These are phyloP conservation scores for Thraustochytrium striatum DNA, from an alignment of 352 stramenopile species.

Conservation along the genomic window DNA sequence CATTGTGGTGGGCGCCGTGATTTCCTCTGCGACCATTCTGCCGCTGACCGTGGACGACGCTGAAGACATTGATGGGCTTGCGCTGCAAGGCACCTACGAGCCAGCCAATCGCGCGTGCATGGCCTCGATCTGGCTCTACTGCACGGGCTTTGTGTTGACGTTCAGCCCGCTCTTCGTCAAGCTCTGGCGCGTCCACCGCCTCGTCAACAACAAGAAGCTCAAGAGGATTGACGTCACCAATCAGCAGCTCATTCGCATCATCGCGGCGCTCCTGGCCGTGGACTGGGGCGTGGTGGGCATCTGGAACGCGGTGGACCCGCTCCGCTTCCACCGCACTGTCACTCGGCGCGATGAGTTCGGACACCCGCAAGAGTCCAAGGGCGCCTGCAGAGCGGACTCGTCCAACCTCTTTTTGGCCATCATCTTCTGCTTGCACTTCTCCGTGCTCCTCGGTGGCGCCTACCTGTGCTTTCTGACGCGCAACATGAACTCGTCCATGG, in stretches of 20 bases:
- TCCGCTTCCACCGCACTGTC: background rate
- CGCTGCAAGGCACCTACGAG: background rate
- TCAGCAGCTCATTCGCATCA: slow-evolving; percentile 8
- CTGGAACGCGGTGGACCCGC: background rate
- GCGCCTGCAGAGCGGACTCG: background rate
- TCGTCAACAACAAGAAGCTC: slow-evolving; percentile 50
- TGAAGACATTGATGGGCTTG: background rate
- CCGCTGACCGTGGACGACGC: background rate
- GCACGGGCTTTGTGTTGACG: slow-evolving; percentile 38
- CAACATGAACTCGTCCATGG: background rate
- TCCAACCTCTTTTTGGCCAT: background rate
- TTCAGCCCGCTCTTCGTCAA: slow-evolving; percentile 44
- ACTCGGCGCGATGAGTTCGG: background rate
- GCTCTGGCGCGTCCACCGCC: slow-evolving; percentile 27
- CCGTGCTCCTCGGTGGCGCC: background rate
- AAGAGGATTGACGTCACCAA: slow-evolving; percentile 17
- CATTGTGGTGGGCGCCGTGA: slow-evolving; percentile 9
- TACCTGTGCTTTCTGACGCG: background rate
- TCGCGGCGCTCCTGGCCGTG: slow-evolving; percentile 17
- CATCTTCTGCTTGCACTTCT: background rate
- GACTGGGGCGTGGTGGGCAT: background rate
- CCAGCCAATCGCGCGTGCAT: background rate
- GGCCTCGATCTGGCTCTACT: background rate
- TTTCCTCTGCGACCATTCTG: background rate
- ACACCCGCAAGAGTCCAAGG: background rate